Evolutionary conservation across 805 yeast genomes (phyloP).

Genomic region (Hanseniaspora mollemarum): DNA sequence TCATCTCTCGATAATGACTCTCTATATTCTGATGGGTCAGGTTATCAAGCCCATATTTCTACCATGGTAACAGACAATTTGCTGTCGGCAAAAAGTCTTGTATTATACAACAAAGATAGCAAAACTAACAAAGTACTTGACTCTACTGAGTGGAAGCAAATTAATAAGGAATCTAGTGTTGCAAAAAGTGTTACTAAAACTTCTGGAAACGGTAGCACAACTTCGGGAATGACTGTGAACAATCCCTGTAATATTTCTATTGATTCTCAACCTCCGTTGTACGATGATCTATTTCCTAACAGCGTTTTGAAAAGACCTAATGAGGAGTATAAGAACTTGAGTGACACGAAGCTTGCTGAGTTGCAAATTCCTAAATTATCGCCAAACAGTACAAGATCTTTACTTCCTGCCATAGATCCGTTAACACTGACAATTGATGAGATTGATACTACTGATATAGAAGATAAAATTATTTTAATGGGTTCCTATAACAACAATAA

Average conservation of each 20-base stretch:
- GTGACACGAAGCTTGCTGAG: neutral
- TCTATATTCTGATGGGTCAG: constrained; percentile 27
- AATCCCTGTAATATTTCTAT: neutral
- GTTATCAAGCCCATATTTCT: constrained; percentile 27
- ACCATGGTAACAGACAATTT: constrained; percentile 23
- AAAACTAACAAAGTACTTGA: neutral
- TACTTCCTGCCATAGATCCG: constrained; percentile 16
- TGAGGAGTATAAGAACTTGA: constrained; percentile 11
- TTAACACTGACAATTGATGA: constrained; percentile 3
- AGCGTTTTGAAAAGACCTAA: constrained; percentile 15
- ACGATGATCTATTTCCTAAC: constrained; percentile 16
- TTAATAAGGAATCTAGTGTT: neutral
- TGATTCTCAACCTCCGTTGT: constrained; percentile 15
- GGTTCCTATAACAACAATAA: neutral
- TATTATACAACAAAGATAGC: neutral
- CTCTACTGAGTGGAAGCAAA: neutral
- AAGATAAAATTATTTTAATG: neutral
- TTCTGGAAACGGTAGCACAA: constrained; percentile 9
- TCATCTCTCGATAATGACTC: constrained; percentile 26
- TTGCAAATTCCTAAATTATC: neutral
- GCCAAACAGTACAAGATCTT: neutral
- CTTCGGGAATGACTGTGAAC: constrained; percentile 8
- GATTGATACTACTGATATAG: constrained; percentile 17
- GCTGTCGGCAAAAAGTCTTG: neutral
- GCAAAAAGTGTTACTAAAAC: neutral